phyloP scores from a whole-genome alignment of 2,329 filamentous ascomycete species.

The Botrytis tulipae region DNA sequence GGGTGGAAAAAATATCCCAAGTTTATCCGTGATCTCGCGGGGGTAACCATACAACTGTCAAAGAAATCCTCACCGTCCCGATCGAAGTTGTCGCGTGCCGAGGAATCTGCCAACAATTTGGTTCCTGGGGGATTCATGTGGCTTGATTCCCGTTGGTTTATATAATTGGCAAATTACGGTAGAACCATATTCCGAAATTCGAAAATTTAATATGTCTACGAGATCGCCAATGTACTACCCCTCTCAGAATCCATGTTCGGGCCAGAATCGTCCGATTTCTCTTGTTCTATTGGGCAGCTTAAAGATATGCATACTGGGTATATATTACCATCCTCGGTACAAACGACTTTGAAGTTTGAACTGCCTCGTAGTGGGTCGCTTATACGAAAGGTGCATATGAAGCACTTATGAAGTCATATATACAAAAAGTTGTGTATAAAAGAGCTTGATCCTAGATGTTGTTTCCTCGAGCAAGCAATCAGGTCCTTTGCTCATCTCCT shows the following conservation, averaged over 20 bases:
- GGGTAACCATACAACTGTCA: neutral
- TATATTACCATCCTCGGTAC: neutral
- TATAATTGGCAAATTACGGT: neutral
- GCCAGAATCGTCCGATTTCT: slow-evolving; percentile 3
- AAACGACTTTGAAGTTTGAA: neutral
- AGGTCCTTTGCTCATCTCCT: neutral
- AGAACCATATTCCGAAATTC: neutral
- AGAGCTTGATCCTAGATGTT: neutral
- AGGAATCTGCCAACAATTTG: neutral
- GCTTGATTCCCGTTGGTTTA: neutral
- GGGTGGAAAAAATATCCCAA: neutral
- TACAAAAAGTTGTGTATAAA: neutral
- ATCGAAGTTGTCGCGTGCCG: neutral
- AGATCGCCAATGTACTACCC: slow-evolving; percentile 9
- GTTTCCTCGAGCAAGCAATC: neutral
- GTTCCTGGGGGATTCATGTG: neutral
- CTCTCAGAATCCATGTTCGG: slow-evolving; percentile 13
- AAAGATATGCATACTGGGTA: neutral
- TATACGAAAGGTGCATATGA: neutral
- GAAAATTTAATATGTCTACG: neutral
- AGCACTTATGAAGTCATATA: slow-evolving; percentile 3
- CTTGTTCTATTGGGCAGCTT: slow-evolving; percentile 10
- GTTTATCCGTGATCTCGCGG: neutral
- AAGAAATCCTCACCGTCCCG: neutral
- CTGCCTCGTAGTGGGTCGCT: slow-evolving; percentile 7